Conservation (phyloP, 441 rosid genomes). For the Mallotus japonicus region DNA sequence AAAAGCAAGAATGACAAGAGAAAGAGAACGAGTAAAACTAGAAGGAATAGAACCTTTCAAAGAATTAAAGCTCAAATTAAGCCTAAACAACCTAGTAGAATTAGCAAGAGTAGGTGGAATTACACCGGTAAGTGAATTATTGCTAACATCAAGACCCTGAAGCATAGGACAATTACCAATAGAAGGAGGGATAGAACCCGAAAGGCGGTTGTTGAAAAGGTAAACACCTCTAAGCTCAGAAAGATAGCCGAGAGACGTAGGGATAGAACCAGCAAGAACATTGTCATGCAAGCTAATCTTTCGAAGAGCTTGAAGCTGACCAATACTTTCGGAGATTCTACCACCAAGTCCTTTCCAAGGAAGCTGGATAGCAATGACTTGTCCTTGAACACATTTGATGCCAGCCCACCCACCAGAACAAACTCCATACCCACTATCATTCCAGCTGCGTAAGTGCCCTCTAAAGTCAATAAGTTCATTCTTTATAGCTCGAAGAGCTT, state of each 20-base stretch:
- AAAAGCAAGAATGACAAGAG: slow-evolving; percentile 61
- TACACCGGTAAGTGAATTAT: slow-evolving; percentile 50
- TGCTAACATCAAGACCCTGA: slow-evolving; percentile 67
- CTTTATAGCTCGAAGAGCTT: slow-evolving; percentile 62
- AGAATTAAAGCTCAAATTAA: slow-evolving; percentile 71
- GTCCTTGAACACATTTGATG: slow-evolving; percentile 79
- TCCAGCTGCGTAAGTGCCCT: slow-evolving; percentile 77
- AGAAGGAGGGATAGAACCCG: slow-evolving; percentile 70
- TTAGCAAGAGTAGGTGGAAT: slow-evolving; percentile 64
- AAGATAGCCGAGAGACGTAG: slow-evolving; percentile 60
- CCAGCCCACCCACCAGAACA: slow-evolving; percentile 93
- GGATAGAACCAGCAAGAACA: slow-evolving; percentile 58
- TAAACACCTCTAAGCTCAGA: slow-evolving; percentile 75
- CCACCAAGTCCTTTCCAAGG: slow-evolving; percentile 90
- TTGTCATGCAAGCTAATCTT: slow-evolving; percentile 82
- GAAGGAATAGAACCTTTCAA: slow-evolving; percentile 55
- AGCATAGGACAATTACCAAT: slow-evolving; percentile 58
- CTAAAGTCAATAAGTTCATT: slow-evolving; percentile 59
- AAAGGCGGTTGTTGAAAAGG: slow-evolving; percentile 72
- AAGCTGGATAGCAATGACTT: slow-evolving; percentile 73
- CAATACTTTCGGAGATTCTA: slow-evolving; percentile 64
- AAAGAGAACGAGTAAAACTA: slow-evolving; percentile 40
- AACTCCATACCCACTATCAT: slow-evolving; percentile 63
- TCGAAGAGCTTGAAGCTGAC: slow-evolving; percentile 71
- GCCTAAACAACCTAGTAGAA: slow-evolving; percentile 62